Base-by-base conservation (phyloP, 305 asterid genomes). In the Petunia hybrid region DNA sequence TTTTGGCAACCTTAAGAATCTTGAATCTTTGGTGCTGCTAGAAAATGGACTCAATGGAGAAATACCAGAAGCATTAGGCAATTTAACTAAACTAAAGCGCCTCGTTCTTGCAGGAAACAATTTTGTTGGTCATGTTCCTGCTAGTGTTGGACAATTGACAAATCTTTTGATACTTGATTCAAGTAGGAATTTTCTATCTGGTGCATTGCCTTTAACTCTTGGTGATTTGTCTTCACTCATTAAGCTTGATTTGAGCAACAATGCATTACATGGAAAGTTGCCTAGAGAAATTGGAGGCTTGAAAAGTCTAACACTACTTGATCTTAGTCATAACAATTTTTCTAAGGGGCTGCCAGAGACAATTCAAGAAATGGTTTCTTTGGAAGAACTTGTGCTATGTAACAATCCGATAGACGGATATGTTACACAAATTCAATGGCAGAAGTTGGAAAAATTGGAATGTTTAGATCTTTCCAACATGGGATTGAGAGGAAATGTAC, bases 181-280 rank as follows among this genome's bases (percentile, higher is more conserved):
- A 6, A 86, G 82, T 78, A 81, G 85, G 68, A 86, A 84, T 69
- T 66, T 40, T 40, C 85, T 86, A 2, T 79, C 87, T 36, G 86
- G 85, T 40, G 39, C 57, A 39, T 68, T 86, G 56, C 85, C 89
- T 57, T 56, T 5, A n/a, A 65, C 84, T 4, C 40, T 86, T 74
- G 87, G 87, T 45, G 59, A 84, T 36, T 67, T 86, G 46, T 60
- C 41, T 59, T 86, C 83, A n/a, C 85, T 86, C 60, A 38, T 86
- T 48, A 86, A 84, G 85, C 84, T 86, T 8, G 89, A 84, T 73
- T 65, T 86, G 60, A 84, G 89, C 80, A 75, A 68, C 80, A 86
- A 83, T n/a, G 55, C 42, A n/a, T 9, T 84, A 42, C 43, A 57
- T 10, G 89, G 85, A 39, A 75, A 63, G 48, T 55, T 86, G 10